phyloP scores from a whole-genome alignment of 2,329 filamentous ascomycete species.

The Xylaria sp. region DNA sequence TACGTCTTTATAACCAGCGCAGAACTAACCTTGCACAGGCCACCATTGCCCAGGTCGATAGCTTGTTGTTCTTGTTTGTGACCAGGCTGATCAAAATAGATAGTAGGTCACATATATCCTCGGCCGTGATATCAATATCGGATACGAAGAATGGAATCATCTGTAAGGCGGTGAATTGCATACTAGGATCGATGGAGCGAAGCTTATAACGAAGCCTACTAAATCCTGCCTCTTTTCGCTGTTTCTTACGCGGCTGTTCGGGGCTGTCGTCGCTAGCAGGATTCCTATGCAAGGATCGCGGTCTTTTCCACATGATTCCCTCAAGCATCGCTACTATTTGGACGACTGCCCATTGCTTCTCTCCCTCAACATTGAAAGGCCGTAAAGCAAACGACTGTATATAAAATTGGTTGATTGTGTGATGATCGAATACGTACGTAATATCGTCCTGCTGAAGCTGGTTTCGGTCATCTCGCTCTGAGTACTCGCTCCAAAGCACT shows the following conservation, averaged over 20 bases:
- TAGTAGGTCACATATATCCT: constrained; percentile 66
- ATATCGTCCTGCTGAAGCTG: constrained; percentile 83
- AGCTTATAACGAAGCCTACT: constrained; percentile 62
- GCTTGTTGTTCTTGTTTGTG: constrained; percentile 72
- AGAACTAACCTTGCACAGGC: constrained; percentile 75
- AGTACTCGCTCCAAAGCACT: constrained; percentile 81
- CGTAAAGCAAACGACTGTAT: constrained; percentile 64
- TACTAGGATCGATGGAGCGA: constrained; percentile 55
- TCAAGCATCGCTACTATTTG: constrained; percentile 69
- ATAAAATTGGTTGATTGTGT: constrained; percentile 57
- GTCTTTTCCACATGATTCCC: constrained; percentile 52
- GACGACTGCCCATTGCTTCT: constrained; percentile 69
- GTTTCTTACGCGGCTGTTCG: constrained; percentile 64
- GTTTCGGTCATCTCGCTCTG: constrained; percentile 73
- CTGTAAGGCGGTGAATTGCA: constrained; percentile 65
- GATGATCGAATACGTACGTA: constrained; percentile 61
- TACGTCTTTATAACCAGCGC: background rate
- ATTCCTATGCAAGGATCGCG: constrained; percentile 40
- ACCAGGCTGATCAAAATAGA: constrained; percentile 67
- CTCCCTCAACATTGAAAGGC: constrained; percentile 62
- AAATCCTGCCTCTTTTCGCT: constrained; percentile 55
- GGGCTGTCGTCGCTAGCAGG: constrained; percentile 54
- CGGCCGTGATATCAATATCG: constrained; percentile 55
- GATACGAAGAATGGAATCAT: constrained; percentile 67
- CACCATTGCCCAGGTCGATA: constrained; percentile 85